phyloP scores from a whole-genome alignment of 1,284 basidiomycete genomes.

The Sanghuangporus baumii region DNA sequence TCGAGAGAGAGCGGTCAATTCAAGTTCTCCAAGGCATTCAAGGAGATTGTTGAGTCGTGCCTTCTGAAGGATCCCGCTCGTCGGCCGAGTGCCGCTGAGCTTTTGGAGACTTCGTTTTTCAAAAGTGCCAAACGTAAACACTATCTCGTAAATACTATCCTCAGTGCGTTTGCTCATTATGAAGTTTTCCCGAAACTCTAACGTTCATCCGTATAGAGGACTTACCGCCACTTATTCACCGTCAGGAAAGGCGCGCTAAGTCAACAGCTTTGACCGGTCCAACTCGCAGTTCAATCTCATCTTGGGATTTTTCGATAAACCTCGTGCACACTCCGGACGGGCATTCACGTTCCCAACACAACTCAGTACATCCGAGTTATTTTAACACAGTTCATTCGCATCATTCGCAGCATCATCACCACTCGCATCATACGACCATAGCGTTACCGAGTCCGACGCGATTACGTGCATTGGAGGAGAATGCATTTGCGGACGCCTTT shows the following conservation, averaged over 20 bases:
- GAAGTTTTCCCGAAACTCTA: neutral
- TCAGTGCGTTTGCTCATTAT: constrained; percentile 40
- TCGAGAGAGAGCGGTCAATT: constrained; percentile 67
- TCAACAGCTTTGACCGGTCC: neutral
- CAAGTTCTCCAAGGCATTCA: constrained; percentile 78
- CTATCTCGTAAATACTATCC: constrained; percentile 67
- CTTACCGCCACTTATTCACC: constrained; percentile 61
- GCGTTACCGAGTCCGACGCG: neutral
- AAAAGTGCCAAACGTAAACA: constrained; percentile 68
- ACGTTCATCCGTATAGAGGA: constrained; percentile 34
- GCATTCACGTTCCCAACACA: neutral
- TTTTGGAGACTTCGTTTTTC: constrained; percentile 81
- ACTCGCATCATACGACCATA: neutral
- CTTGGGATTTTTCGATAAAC: constrained; percentile 14
- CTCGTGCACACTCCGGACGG: constrained; percentile 4
- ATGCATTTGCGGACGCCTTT: neutral
- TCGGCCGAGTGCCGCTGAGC: constrained; percentile 72
- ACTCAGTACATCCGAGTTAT: constrained; percentile 2
- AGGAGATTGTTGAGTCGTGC: constrained; percentile 78
- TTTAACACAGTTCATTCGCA: neutral
- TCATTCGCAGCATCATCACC: neutral
- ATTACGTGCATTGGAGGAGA: constrained; percentile 1
- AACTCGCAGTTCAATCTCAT: constrained; percentile 12
- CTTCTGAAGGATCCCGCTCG: constrained; percentile 76
- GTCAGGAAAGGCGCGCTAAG: constrained; percentile 55